A percentile compares a stretch with the other conserved stretches of the same genome.
Evolutionary conservation across 148 eudicot genomes (phyloP).

Genomic region (Silene latifolia): DNA sequence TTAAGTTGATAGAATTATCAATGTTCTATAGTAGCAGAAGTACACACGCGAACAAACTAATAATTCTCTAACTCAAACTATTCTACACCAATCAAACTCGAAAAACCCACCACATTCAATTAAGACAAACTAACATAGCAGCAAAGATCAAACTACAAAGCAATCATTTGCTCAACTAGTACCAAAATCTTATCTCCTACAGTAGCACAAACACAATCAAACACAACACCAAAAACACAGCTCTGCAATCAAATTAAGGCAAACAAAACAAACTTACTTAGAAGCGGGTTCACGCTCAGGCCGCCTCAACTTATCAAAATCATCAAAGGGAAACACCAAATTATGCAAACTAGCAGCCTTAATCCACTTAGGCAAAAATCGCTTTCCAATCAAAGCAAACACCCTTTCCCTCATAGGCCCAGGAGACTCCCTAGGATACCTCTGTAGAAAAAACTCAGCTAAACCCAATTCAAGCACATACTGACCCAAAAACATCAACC

Average conservation of each 20-base stretch:
- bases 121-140: background rate
- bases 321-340: conserved; percentile 83
- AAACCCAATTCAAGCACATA: conserved; percentile 80
- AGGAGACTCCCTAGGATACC: conserved; percentile 81
- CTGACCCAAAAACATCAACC: conserved; percentile 80
- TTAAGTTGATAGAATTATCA: background rate
- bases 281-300: conserved; percentile 81
- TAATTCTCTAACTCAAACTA: too few species aligned
- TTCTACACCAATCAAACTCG: background rate
- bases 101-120: background rate
- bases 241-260: too few species aligned
- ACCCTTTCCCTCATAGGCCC: conserved; percentile 92
- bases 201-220: background rate
- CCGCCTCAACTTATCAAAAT: conserved; percentile 65
- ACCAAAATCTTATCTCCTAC: too few species aligned
- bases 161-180: background rate
- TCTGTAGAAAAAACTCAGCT: conserved; percentile 87
- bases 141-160: too few species aligned
- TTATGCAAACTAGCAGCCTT: conserved; percentile 88
- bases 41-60: background rate
- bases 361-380: conserved; percentile 65
- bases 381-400: conserved; percentile 74
- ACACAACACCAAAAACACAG: too few species aligned
- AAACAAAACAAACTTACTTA: conserved; percentile 50
- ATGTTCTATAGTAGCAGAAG: background rate